Base-by-base conservation (phyloP, 129 eudicot genomes). In the Lactuca saligna region DNA sequence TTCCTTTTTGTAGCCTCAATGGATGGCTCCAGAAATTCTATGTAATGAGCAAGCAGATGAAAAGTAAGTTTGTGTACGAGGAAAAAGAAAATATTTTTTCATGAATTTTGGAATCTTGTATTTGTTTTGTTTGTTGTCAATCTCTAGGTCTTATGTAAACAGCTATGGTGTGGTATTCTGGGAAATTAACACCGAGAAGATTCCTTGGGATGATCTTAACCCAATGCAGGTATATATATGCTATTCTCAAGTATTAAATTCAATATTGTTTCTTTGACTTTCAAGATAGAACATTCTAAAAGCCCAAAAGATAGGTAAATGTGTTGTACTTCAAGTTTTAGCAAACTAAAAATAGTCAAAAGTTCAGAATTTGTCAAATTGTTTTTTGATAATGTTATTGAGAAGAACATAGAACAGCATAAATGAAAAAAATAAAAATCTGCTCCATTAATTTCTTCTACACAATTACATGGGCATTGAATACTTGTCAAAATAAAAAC, bases 1-100 rank as follows among this genome's bases (percentile, higher is more conserved):
- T n/a, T n/a, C n/a, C n/a, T 11, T 65, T 57, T 69, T 79, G 70
- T 72, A 91, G 96, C 98, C 96, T 54, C 98, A 91, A 80, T 91
- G 96, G 96, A 88, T 88, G 98, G 98, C 98, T 58, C 96, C 95
- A 12, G 98, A 91, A 80, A 82, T 81, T 81, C 83, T 91, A 68
- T 91, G 91, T 37, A 84, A 82, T 12, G 96, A 84, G 66, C 89
- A 81, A 15, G 78, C 91, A 64, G 84, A 91, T 80, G 96, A 91
- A 70, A 91, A 82, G 98, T 91, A 86, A 54, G 86, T 10, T 25
- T 15, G 4, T 7, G 34, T 39, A 3, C 64, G 3, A 46, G 44
- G 6, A 1, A 59, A 16, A 4, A 8, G n/a, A 31, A 31, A 1
- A 11, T 0, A 12, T 46, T 46, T 46, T 11, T 46, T 46, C 9